Evolutionary conservation across 2,329 filamentous ascomycete species (phyloP), one percentile per base, ranked within the genome.

Genomic region (Beauveria brongniartii): DNA sequence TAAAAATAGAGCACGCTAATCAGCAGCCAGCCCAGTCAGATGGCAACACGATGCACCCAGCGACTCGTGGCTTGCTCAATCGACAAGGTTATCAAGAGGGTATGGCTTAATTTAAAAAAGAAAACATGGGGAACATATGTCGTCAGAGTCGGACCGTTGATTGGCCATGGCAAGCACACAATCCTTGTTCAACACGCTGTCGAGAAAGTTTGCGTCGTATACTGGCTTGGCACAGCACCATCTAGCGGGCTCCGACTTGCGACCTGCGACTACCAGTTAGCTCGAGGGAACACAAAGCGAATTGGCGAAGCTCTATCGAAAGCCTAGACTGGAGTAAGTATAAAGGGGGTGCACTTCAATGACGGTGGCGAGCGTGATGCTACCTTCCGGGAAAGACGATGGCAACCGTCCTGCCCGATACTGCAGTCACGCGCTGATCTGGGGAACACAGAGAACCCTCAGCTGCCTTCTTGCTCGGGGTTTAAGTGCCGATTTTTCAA

Each of bases 1-100:
- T 51, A 58, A 58, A 57, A 58, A 50, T 58, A 58, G 30, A 58
- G 30, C 7, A 16, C 55, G 46, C 44, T 40, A 48, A 48, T 40
- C 44, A 47, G 30, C 20, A 28, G 43, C 8, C 22, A 47, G 30
- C 41, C 54, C 26, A 43, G 47, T 43, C 46, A 51, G 55, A 58
- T 44, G 55, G 18, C 34, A 30, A 16, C 10, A 20, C 12, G 24
- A 37, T 14, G 20, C 20, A 37, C 18, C 37, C 20, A 24, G 24
- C 37, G 20, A 14, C 16, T 30, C 16, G 20, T n/a, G 43, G 54
- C 20, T 16, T 28, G n/a, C 12, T 46, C 26, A 56, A 56, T 57
- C 20, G 26, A 26, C 26, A 37, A 47, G 43, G n/a, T 40, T n/a
- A n/a, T 10, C 28, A 47, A 57, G 24, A 40, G 30, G 43, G 34